These are phyloP conservation scores for Penicillium thymicola DNA, from an alignment of 2,329 filamentous ascomycete genomes.

Conservation along the genomic window DNA sequence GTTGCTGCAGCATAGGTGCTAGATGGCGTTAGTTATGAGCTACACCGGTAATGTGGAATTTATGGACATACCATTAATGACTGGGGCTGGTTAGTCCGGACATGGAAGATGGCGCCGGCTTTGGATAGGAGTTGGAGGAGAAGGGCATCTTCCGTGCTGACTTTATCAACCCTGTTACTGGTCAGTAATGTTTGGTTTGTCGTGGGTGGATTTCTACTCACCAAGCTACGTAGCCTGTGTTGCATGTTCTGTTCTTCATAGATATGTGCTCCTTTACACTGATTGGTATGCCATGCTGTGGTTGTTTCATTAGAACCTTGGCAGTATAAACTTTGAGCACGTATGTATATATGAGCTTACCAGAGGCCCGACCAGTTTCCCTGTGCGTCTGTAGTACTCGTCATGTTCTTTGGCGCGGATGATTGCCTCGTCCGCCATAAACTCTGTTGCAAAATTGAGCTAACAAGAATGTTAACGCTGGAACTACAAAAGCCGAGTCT, in stretches of 20 bases:
- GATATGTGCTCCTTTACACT: constrained; percentile 62
- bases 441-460: constrained; percentile 40
- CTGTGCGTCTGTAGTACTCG: constrained; percentile 30
- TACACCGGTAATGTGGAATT: neutral
- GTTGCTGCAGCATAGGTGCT: constrained; percentile 40
- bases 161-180: constrained; percentile 32
- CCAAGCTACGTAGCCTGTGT: constrained; percentile 38
- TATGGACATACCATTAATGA: constrained; percentile 34
- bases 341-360: constrained; percentile 14
- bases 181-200: neutral
- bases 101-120: constrained; percentile 44
- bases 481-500: neutral
- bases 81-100: constrained; percentile 45
- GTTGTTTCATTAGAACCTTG: neutral
- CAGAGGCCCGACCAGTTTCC: constrained; percentile 49
- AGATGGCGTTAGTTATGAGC: constrained; percentile 3
- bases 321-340: neutral
- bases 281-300: constrained; percentile 53
- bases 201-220: constrained; percentile 5
- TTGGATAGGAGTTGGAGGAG: constrained; percentile 32
- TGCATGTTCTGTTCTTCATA: constrained; percentile 47
- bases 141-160: constrained; percentile 36
- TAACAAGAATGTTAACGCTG: constrained; percentile 4
- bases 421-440: constrained; percentile 37
- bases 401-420: constrained; percentile 34